Conservation (phyloP, 169 alveolate species). For the Babesia divergens region DNA sequence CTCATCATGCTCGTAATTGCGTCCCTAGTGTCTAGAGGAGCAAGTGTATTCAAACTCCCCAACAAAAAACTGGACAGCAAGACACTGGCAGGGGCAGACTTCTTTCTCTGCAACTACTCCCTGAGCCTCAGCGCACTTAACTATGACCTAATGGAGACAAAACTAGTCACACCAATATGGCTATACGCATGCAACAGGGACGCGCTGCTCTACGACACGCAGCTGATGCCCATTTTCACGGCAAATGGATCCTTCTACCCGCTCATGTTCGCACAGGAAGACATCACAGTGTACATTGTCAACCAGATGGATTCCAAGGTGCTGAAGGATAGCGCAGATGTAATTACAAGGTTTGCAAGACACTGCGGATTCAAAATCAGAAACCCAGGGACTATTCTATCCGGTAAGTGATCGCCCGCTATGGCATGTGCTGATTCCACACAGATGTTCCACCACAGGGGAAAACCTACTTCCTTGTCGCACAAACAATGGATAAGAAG, state of each 20-base stretch:
- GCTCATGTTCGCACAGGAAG: slow-evolving; percentile 33
- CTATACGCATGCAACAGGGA: slow-evolving; percentile 54
- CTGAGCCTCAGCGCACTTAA: slow-evolving; percentile 27
- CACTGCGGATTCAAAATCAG: slow-evolving; percentile 56
- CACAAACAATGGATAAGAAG: slow-evolving; percentile 26
- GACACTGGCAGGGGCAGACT: slow-evolving; percentile 3
- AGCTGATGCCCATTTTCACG: slow-evolving; percentile 46
- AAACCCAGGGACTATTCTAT: not conserved
- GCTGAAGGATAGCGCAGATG: slow-evolving; percentile 38
- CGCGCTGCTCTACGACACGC: slow-evolving; percentile 18
- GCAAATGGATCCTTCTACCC: slow-evolving; percentile 32
- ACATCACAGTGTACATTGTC: slow-evolving; percentile 18
- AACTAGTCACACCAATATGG: slow-evolving; percentile 65
- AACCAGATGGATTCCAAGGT: slow-evolving; percentile 9
- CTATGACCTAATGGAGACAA: slow-evolving; percentile 27
- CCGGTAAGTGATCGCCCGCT: not conserved
- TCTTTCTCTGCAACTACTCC: slow-evolving; percentile 60
- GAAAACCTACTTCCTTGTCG: slow-evolving; percentile 32
- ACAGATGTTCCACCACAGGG: slow-evolving; percentile 15
- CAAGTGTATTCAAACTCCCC: slow-evolving; percentile 43
- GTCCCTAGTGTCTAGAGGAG: slow-evolving; percentile 49
- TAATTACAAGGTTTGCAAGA: slow-evolving; percentile 34
- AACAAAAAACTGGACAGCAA: slow-evolving; percentile 30
- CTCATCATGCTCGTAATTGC: slow-evolving; percentile 19
- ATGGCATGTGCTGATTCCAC: not conserved